A percentile compares a stretch with the other conserved stretches of the same genome.
These are phyloP conservation scores for Poteriospumella lacustris DNA, from an alignment of 108 stramenopile genomes.

Conservation along the genomic window DNA sequence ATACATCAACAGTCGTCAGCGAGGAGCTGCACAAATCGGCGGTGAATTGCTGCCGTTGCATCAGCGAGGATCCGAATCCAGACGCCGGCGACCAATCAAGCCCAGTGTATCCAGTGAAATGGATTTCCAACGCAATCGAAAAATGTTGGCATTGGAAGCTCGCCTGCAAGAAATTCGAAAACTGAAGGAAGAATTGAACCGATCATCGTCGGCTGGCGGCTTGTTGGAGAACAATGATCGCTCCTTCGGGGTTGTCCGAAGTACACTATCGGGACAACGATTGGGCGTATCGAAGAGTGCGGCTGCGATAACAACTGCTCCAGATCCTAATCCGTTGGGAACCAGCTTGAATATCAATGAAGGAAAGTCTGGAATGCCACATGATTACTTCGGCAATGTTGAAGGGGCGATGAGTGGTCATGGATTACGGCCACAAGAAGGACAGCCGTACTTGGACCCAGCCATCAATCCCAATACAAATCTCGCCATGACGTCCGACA, in stretches of 20 bases:
- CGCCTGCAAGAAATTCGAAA: neutral
- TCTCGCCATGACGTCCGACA: no score
- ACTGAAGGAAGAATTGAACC: conserved; percentile 14
- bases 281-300: neutral
- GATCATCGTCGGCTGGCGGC: neutral
- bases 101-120: neutral
- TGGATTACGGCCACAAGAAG: no score
- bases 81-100: neutral
- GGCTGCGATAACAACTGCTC: neutral
- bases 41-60: neutral
- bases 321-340: no score
- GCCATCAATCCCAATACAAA: no score
- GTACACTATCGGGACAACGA: neutral
- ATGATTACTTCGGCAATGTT: neutral
- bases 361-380: neutral
- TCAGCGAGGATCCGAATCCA: neutral
- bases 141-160: neutral
- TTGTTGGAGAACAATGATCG: neutral
- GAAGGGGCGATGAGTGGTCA: neutral
- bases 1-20: no score
- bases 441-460: no score
- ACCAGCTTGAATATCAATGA: neutral
- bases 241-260: neutral
- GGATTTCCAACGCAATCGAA: conserved; percentile 10
- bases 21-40: neutral